Conservation (phyloP, 306 rosid genomes). For the Trifolium subterraneum region DNA sequence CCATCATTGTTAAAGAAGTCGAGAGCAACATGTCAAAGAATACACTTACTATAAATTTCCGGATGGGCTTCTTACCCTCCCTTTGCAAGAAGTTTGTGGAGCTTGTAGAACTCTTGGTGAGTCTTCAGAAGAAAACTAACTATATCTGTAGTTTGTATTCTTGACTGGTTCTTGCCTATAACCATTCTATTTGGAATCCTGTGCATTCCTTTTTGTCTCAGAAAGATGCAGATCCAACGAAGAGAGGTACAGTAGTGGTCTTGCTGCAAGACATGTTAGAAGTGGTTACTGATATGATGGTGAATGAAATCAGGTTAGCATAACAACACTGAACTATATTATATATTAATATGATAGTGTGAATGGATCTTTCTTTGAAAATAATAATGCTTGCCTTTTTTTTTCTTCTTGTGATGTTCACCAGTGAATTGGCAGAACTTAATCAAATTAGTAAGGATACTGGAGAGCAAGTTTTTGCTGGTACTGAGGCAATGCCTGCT, state of each 20-base stretch:
- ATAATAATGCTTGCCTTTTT: slow-evolving; percentile 30
- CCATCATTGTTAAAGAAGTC: slow-evolving; percentile 81
- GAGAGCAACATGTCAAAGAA: slow-evolving; percentile 85
- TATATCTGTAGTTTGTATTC: slow-evolving; percentile 38
- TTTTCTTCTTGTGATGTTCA: slow-evolving; percentile 40
- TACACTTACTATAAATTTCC: slow-evolving; percentile 75
- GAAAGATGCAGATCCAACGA: slow-evolving; percentile 73
- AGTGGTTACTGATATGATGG: slow-evolving; percentile 98
- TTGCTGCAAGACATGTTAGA: slow-evolving; percentile 94
- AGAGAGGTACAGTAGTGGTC: slow-evolving; percentile 70
- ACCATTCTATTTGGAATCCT: slow-evolving; percentile 35
- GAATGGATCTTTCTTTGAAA: slow-evolving; percentile 3
- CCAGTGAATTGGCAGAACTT: slow-evolving; percentile 82
- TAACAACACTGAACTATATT: slow-evolving; percentile 29
- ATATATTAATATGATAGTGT: slow-evolving; percentile 27
- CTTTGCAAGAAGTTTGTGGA: slow-evolving; percentile 82
- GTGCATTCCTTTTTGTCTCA: slow-evolving; percentile 51
- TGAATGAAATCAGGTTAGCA: slow-evolving; percentile 80
- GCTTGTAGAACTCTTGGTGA: slow-evolving; percentile 87
- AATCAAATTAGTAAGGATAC: slow-evolving; percentile 79
- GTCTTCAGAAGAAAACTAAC: slow-evolving; percentile 42
- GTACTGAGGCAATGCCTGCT: slow-evolving; percentile 79
- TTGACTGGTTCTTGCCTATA: slow-evolving; percentile 38
- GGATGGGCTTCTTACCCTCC: slow-evolving; percentile 77
- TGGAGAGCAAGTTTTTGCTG: slow-evolving; percentile 89